Percentiles rank a stretch among this genome's conserved stretches.
Evolutionary conservation across 2,329 filamentous ascomycete genomes (phyloP).

Genomic region (Hymenoscyphus linearis): DNA sequence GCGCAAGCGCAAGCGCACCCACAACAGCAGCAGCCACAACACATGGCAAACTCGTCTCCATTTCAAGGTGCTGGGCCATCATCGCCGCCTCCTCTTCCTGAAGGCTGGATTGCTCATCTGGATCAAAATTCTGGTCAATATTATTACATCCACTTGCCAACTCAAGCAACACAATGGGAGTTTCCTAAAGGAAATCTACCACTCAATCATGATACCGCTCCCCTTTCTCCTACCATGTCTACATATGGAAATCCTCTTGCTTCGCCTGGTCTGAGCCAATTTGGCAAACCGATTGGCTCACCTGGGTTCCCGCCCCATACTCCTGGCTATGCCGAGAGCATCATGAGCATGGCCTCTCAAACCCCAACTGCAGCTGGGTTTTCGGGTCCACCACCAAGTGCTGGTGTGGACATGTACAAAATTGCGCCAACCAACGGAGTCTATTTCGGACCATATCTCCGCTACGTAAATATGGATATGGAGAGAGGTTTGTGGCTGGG

Average conservation of each 20-base stretch:
- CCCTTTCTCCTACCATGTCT: slow-evolving; percentile 71
- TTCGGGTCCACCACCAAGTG: slow-evolving; percentile 78
- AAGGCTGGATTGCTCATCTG: slow-evolving; percentile 96
- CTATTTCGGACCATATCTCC: slow-evolving; percentile 93
- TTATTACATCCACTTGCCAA: slow-evolving; percentile 95
- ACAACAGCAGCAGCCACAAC: slow-evolving; percentile 31
- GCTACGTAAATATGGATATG: slow-evolving; percentile 96
- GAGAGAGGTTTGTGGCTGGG: slow-evolving; percentile 88
- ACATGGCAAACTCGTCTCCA: slow-evolving; percentile 34
- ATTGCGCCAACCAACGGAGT: slow-evolving; percentile 91
- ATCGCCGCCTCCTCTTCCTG: slow-evolving; percentile 87
- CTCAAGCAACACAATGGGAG: slow-evolving; percentile 97
- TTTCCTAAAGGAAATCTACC: slow-evolving; percentile 95
- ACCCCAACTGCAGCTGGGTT: slow-evolving; percentile 78
- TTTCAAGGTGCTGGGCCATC: slow-evolving; percentile 55
- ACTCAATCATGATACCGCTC: slow-evolving; percentile 73
- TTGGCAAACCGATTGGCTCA: slow-evolving; percentile 63
- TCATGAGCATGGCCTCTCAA: slow-evolving; percentile 72
- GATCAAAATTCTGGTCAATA: slow-evolving; percentile 96
- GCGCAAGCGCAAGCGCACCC: neutral
- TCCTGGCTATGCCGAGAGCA: slow-evolving; percentile 78
- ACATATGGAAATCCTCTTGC: slow-evolving; percentile 69
- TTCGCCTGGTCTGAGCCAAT: slow-evolving; percentile 55
- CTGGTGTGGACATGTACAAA: slow-evolving; percentile 91
- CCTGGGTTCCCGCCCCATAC: slow-evolving; percentile 79